Percentiles rank a stretch among this genome's conserved stretches.
phyloP scores from a whole-genome alignment of 495 filamentous ascomycete species.

The Staphylotrichum tortipilum region DNA sequence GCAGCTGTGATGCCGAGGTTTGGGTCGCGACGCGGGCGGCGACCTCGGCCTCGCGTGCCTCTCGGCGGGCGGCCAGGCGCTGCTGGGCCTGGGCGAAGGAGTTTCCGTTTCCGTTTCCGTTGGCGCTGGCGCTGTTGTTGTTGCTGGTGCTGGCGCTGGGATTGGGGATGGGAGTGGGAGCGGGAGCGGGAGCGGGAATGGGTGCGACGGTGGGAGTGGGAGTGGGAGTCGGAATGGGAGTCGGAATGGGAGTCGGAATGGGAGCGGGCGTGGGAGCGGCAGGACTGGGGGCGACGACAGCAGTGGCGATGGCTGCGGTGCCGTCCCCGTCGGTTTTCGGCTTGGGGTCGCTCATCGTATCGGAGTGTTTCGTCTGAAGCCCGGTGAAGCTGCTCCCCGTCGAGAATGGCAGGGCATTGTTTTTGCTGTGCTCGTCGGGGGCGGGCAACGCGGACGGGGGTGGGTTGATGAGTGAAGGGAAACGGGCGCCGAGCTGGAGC shows the following conservation, averaged over 20 bases:
- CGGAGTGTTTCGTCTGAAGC: neutral
- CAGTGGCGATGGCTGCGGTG: neutral
- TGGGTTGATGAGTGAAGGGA: conserved; percentile 4
- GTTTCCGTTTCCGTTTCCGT: no score
- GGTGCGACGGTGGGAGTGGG: neutral
- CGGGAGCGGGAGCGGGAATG: neutral
- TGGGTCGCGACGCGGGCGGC: conserved; percentile 48
- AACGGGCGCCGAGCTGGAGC: neutral
- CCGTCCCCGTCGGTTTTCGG: neutral
- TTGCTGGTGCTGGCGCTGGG: neutral
- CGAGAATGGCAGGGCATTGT: neutral
- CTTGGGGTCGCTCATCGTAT: conserved; percentile 5
- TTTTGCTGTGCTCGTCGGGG: neutral
- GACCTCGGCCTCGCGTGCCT: conserved; percentile 55
- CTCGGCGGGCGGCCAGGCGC: conserved; percentile 70
- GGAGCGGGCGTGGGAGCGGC: neutral
- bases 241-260: neutral
- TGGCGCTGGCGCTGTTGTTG: conserved; percentile 2
- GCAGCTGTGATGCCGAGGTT: conserved; percentile 50
- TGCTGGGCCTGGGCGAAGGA: conserved; percentile 81
- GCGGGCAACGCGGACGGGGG: neutral
- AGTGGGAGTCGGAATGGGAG: neutral
- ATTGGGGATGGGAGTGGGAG: neutral
- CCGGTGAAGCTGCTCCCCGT: neutral
- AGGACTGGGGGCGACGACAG: neutral